Conservation (phyloP, 352 stramenopile genomes). For the Globisporangium spinosum region DNA sequence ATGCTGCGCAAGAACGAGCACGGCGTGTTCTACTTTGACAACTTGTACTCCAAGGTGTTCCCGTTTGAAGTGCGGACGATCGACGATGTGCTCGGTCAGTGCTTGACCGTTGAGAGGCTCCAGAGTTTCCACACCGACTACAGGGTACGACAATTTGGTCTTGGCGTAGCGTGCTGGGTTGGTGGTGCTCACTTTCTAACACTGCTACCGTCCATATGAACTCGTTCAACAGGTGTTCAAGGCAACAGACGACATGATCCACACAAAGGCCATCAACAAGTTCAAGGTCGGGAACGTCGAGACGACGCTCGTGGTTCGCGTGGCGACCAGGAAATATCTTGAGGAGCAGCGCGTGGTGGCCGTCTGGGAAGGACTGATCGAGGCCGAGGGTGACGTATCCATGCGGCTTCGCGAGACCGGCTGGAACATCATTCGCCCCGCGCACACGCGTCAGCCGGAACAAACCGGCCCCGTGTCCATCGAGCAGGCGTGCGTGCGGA, state of each 20-base stretch:
- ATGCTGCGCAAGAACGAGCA: neutral
- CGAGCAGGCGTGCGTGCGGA: conserved; percentile 10
- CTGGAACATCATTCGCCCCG: conserved; percentile 26
- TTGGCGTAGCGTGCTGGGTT: neutral
- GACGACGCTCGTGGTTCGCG: conserved; percentile 22
- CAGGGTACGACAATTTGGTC: neutral
- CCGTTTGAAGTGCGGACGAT: conserved; percentile 28
- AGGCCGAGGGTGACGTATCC: conserved; percentile 25
- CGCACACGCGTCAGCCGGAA: neutral
- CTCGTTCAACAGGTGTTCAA: neutral
- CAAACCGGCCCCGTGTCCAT: neutral
- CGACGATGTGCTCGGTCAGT: conserved; percentile 27
- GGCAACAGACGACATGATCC: conserved; percentile 3
- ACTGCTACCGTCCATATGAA: neutral
- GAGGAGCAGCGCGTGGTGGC: conserved; percentile 23
- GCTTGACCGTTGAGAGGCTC: conserved; percentile 17
- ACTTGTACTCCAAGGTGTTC: conserved; percentile 31
- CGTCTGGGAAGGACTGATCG: conserved; percentile 33
- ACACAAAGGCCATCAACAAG: conserved; percentile 27
- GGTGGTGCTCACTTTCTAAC: too few species aligned
- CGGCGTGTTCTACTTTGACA: conserved; percentile 26
- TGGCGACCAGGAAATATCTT: conserved; percentile 26
- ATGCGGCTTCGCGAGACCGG: conserved; percentile 32
- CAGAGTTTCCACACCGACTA: conserved; percentile 8
- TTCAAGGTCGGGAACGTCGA: conserved; percentile 23